Evolutionary conservation across 345 rosid species (phyloP), one percentile per base, ranked within the genome.

Genomic region (Dipteronia sinensis): DNA sequence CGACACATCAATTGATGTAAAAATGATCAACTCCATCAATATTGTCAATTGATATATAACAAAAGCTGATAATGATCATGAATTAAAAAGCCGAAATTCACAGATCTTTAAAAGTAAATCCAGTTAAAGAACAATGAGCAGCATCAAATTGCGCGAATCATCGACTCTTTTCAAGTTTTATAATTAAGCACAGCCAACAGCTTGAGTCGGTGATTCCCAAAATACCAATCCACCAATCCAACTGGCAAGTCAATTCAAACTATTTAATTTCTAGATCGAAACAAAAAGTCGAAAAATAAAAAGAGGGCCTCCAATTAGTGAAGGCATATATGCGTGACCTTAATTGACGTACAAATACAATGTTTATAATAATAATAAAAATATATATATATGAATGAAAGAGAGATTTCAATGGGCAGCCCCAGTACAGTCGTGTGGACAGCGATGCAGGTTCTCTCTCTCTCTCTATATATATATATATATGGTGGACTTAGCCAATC

Each of bases 361-460:
- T 53, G 58, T 53, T 53, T 53, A 53, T 5, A 16, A 56, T 16
- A 53, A 5, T 42, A 42, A 7, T n/a, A 6, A 3, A 7, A 1
- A 53, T 31, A 31, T 31, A 55, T 17, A 55, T 19, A 2, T 20
- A 58, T 20, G 27, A 10, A 6, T n/a, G 6, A 23, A 23, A 20
- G 27, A 58, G 15, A 53, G 13, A 34, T 51, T 16, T 27, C 16
- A 19, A 42, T 53, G 51, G 49, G 23, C 15, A 38, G 19, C 7
- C 6, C 53, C 16, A 59, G 34, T n/a, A 65, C 82, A 69, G 73
- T 64, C 85, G 83, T 85, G 85, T 77, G 85, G 85, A 82, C 80
- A 74, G 78, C 83, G 83, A 85, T 77, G 75, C 76, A 58, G 17
- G 56, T 6, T 6, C 44, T 8, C 3, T 46, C n/a, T n/a, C n/a